Base-by-base conservation (phyloP, 768 basidiomycete genomes). In the Inosperma sp. region DNA sequence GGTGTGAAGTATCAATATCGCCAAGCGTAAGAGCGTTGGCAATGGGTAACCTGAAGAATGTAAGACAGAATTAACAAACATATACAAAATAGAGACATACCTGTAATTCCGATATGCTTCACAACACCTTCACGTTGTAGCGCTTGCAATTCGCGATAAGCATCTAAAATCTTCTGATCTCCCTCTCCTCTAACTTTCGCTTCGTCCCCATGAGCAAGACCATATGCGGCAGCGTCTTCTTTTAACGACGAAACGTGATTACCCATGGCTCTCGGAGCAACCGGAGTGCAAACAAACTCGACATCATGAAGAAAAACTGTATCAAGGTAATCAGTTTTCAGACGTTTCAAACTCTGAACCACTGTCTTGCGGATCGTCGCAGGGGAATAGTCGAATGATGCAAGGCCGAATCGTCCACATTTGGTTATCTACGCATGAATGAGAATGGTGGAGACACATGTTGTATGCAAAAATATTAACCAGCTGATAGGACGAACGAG, bases 301-400 rank as follows among this genome's bases (percentile, higher is more conserved):
- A 88, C 78, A 62, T 94, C 92, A 61, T 94, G 92, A 25, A 92
- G 68, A 61, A 87, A 92, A 1, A 92, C 87, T 0, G 74, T 71
- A 57, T 94, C 92, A 29, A 94, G 74, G 62, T 93, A 91, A 51
- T 73, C 66, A 9, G 91, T 93, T 44, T 84, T 78, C 50, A 93
- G 60, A 17, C 89, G 80, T 35, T 72, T 67, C 26, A 92, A 69
- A 59, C 86, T 88, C 51, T 79, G 79, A 41, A 72, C 64, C 14
- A 94, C 77, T 54, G 83, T 85, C 17, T 74, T 71, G 14, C 84
- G 80, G 48, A 94, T 79, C 29, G 76, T 80, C 5, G 62, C 56
- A 1, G 87, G 84, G 2, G 78, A 72, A 66, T 93, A 93, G 65
- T 94, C 87, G 57, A 93, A 93, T 35, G 74, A 70, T 2, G 70